phyloP scores from a whole-genome alignment of 2,329 filamentous ascomycete genomes.

The Botrytis squamosa region DNA sequence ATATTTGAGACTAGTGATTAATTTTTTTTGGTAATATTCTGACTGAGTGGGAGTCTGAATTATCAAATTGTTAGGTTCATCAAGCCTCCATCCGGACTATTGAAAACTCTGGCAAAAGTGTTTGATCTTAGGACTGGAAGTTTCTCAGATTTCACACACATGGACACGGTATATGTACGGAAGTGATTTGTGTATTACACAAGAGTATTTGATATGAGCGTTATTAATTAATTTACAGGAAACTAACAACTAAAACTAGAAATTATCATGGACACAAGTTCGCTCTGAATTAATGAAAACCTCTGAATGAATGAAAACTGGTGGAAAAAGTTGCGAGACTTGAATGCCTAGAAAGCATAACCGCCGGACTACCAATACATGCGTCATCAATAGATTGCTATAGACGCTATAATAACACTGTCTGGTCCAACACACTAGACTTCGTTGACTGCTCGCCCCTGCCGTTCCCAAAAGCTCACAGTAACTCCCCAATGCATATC shows the following conservation, averaged over 20 bases:
- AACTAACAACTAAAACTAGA: not conserved
- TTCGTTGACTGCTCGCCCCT: not conserved
- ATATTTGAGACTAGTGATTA: not conserved
- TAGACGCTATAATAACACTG: not conserved
- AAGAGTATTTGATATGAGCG: not conserved
- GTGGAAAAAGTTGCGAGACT: not conserved
- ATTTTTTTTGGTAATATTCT: no score
- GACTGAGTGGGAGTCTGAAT: no score
- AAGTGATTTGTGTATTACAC: not conserved
- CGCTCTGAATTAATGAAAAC: not conserved
- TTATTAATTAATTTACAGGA: not conserved
- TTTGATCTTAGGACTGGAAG: not conserved
- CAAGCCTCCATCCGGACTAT: not conserved
- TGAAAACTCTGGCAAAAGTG: not conserved
- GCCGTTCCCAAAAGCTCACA: no score
- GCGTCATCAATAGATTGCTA: no score
- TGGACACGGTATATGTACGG: accelerated
- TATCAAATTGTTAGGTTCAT: not conserved
- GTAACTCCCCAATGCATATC: no score
- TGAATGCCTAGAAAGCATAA: not conserved
- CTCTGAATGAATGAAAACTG: not conserved
- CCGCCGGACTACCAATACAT: not conserved
- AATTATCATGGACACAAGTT: not conserved
- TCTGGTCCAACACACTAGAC: not conserved
- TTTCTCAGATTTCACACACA: not conserved